Conservation (phyloP, 2,329 filamentous ascomycete species). For the Phialophora macrospora region DNA sequence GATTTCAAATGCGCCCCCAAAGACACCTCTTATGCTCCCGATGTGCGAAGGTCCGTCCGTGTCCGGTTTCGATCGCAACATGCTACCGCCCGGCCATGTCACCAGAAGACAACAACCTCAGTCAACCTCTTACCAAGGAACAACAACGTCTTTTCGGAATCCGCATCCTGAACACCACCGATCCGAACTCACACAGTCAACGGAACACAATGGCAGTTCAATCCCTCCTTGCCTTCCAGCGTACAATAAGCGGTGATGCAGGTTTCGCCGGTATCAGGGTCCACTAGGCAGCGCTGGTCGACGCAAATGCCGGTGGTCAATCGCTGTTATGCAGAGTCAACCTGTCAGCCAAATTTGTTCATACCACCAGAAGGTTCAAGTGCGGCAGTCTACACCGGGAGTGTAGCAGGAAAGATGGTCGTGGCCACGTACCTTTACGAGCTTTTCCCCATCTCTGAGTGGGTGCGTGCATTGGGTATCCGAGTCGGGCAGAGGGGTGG, state of each 20-base stretch:
- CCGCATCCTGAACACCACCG: not conserved
- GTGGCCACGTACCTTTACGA: constrained; percentile 15
- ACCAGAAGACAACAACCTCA: not conserved
- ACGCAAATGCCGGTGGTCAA: constrained; percentile 21
- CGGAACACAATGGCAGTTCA: constrained; percentile 20
- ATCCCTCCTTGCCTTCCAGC: constrained; percentile 19
- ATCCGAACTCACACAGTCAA: constrained; percentile 4
- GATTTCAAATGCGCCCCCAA: not conserved
- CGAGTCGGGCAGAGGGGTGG: constrained; percentile 14
- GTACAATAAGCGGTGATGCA: constrained; percentile 21
- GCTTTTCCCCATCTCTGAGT: constrained; percentile 17
- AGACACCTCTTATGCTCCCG: not conserved
- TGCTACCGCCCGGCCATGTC: not conserved
- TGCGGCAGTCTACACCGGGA: not conserved
- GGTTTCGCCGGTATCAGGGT: constrained; percentile 14
- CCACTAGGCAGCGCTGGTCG: constrained; percentile 18
- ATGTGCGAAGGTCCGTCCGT: not conserved
- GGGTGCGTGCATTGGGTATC: not conserved
- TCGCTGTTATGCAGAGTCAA: not conserved
- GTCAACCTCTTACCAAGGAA: not conserved
- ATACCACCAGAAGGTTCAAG: not conserved
- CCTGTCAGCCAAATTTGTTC: not conserved
- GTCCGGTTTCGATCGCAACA: not conserved
- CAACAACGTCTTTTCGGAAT: too few species aligned
- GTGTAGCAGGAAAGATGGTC: not conserved